A percentile compares a stretch with the other conserved stretches of the same genome.
Evolutionary conservation across 164 flowering plant genomes (phyloP).

Genomic region (Paratinospora sagittata): DNA sequence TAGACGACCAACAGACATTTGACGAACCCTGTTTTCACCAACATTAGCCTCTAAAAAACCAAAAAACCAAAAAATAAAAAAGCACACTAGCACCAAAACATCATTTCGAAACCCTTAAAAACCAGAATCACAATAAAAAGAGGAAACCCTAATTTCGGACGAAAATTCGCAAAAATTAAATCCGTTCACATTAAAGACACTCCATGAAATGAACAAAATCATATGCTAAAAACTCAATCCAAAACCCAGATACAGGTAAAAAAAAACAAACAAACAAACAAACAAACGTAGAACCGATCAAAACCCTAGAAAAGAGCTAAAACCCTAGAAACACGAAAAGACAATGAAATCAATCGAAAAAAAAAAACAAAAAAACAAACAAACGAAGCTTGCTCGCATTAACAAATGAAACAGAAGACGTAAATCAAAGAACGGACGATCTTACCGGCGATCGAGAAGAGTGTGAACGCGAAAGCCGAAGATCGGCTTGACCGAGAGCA

Average conservation of each 20-base stretch:
- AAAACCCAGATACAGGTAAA: too few relatives aligned
- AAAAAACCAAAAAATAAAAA: background rate
- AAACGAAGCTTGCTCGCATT: background rate
- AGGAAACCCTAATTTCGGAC: background rate
- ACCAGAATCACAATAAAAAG: background rate
- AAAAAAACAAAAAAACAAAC: background rate
- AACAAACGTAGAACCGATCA: too few relatives aligned
- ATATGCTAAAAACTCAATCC: too few relatives aligned
- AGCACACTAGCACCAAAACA: background rate
- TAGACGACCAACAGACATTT: conserved; percentile 59
- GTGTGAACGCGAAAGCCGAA: background rate
- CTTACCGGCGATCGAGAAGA: background rate
- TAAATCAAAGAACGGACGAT: too few relatives aligned
- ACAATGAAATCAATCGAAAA: background rate
- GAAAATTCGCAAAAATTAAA: too few relatives aligned
- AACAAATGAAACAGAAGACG: too few relatives aligned
- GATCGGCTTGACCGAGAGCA: background rate
- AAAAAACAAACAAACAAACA: too few relatives aligned
- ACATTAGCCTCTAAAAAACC: conserved; percentile 4
- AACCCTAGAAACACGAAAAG: background rate
- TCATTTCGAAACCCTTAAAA: background rate
- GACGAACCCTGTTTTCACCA: conserved; percentile 46
- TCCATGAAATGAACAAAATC: too few relatives aligned
- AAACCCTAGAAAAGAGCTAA: background rate
- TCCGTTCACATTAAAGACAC: too few relatives aligned